Base-by-base conservation (phyloP, 2,329 filamentous ascomycete genomes). In the Aspergillus ochraceus region DNA sequence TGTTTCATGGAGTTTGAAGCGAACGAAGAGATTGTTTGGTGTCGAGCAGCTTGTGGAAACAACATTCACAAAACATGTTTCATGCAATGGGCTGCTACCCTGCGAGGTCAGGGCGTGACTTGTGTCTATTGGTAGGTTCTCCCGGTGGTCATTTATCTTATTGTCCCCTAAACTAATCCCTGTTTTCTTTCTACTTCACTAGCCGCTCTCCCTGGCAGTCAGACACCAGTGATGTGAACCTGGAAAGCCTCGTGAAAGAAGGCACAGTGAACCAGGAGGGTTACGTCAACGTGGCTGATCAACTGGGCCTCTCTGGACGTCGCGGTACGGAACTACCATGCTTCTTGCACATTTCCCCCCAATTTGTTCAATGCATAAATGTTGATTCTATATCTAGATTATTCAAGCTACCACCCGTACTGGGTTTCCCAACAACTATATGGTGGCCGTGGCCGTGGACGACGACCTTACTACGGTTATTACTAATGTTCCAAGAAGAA, bases 41-140 rank as follows among this genome's bases (percentile, higher is more conserved):
- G 86, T 72, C 82, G 82, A 66, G 80, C 81, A 0, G 78, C 82
- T 2, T 89, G 86, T 64, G 86, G 86, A 19, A 87, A 88, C 71
- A 88, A 88, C 65, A 74, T 87, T n/a, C 85, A 87, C 69, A 80
- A 81, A 60, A 67, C 71, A 1, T 87, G 85, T 64, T 86, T 87
- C 69, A 71, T 82, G 57, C 77, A 81, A 60, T 87, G 85, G 85
- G 75, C 73, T 11, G 69, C 71, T 12, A 76, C 70, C 12, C 69
- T 73, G 36, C 67, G 67, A 1, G 62, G 68, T 1, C 68, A 67
- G 20, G 68, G 71, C 22, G 73, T 80, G 11, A 68, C 72, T 49
- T 82, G 80, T 58, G 76, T 81, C 17, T 79, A 80, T 63, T 82
- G 80, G 77, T 79, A 64, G 57, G 74, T 67, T 52, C 8, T 2